Evolutionary conservation across 1,284 basidiomycete species (phyloP).

Genomic region (Gomphus sp.): DNA sequence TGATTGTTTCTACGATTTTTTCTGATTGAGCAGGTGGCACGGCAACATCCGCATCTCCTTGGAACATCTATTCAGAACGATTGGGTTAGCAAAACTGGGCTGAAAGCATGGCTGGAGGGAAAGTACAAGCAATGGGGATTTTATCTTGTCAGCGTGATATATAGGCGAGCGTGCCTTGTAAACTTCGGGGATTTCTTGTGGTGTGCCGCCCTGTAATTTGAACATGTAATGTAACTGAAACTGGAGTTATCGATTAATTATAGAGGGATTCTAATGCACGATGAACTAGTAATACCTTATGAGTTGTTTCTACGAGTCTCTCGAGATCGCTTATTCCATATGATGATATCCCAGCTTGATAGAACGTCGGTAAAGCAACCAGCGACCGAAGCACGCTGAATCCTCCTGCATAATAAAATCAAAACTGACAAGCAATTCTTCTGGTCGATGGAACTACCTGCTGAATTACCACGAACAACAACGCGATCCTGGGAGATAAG

Average conservation of each 20-base stretch:
- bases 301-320: conserved; percentile 22
- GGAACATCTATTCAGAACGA: conserved; percentile 15
- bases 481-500: conserved; percentile 20
- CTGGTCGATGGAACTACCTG: conserved; percentile 14
- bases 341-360: conserved; percentile 18
- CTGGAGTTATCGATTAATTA: too few relatives aligned
- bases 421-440: too few relatives aligned
- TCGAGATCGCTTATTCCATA: conserved; percentile 25
- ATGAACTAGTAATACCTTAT: conserved; percentile 26
- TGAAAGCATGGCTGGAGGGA: too few relatives aligned
- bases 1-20: conserved; percentile 10
- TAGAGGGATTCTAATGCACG: too few relatives aligned
- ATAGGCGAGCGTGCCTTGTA: conserved; percentile 27
- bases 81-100: not conserved
- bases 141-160: conserved; percentile 23
- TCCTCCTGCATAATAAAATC: conserved; percentile 12
- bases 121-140: conserved; percentile 25
- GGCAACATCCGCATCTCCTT: conserved; percentile 24
- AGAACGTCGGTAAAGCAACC: conserved; percentile 16
- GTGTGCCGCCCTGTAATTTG: conserved; percentile 16
- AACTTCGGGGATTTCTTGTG: conserved; percentile 21
- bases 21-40: conserved; percentile 26
- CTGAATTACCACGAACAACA: conserved; percentile 22
- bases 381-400: conserved; percentile 27
- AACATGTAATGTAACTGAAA: too few relatives aligned